Evolutionary conservation across 371 early-diverging fungal genomes (phyloP), one percentile per base, ranked within the genome.

Genomic region (Syncephalastrum sp.): DNA sequence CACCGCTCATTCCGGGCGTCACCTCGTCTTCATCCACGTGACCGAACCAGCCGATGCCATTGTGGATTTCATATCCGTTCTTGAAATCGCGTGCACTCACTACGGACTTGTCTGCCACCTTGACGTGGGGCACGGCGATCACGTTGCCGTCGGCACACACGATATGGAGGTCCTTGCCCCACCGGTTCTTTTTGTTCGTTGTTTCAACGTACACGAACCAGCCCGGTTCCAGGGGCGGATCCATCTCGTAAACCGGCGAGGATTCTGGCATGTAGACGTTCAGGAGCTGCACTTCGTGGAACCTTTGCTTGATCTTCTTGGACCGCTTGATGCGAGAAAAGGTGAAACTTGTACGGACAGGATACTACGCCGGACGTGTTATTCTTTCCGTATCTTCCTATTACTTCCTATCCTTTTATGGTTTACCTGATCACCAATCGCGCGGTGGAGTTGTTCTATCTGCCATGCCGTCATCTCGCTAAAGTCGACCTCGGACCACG

Each of bases 341-440:
- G 0, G 63, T 73, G 52, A 73, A 72, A 10, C 45, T 59, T 0
- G 70, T 59, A 15, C 69, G 66, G 12, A 76, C 59, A 1, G 80
- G 77, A 47, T 69, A 70, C 75, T 74, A 52, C 15, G 33, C 10
- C 48, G 7, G 15, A 52, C 19, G 10, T 33, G 38, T 33, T 8
- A 33, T 33, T 5, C 10, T 33, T 33, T 23, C 19, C 17, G 8
- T 47, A 14, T n/a, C 47, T 50, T 52, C 59, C 13, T 42, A 17
- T 10, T n/a, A 3, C 24, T 49, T 58, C 47, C 43, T 47, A 54
- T 21, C 21, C 21, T 16, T 24, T 21, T 12, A 60, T 63, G 50
- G 48, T 70, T 56, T 69, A 88, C 90, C 75, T 88, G 89, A 29
- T 85, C 79, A 4, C 90, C 88, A 59, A 92, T 84, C 0, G 94